phyloP scores from a whole-genome alignment of 768 basidiomycete species.

The Royoungia palumana region DNA sequence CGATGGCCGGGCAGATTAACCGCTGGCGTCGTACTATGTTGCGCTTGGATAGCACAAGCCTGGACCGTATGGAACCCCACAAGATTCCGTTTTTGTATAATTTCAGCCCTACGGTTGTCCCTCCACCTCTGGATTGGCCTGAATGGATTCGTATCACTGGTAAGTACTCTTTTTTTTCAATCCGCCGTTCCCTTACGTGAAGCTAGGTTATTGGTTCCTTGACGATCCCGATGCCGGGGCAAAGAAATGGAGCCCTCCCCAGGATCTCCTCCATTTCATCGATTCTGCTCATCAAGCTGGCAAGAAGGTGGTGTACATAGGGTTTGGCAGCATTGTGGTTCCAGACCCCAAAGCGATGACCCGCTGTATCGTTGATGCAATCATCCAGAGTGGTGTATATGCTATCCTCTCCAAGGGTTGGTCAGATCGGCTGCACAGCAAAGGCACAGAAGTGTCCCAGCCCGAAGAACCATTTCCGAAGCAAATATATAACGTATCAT shows the following conservation, averaged over 20 bases:
- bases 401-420: slow-evolving; percentile 97
- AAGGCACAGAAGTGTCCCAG: slow-evolving; percentile 56
- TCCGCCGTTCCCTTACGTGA: slow-evolving; percentile 6
- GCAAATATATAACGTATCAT: slow-evolving; percentile 80
- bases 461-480: slow-evolving; percentile 68
- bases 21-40: slow-evolving; percentile 83
- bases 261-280: slow-evolving; percentile 79
- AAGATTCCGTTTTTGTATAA: slow-evolving; percentile 98
- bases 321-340: slow-evolving; percentile 96
- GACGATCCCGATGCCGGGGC: slow-evolving; percentile 87
- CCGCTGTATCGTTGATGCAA: slow-evolving; percentile 83
- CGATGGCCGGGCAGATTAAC: slow-evolving; percentile 91
- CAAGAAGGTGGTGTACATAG: slow-evolving; percentile 96
- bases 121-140: slow-evolving; percentile 95
- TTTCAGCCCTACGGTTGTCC: slow-evolving; percentile 88
- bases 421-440: slow-evolving; percentile 84
- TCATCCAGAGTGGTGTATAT: slow-evolving; percentile 79
- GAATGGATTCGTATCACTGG: slow-evolving; percentile 97
- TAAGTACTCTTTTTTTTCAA: slow-evolving; percentile 28
- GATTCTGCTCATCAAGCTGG: slow-evolving; percentile 65
- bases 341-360: slow-evolving; percentile 94
- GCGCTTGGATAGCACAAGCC: slow-evolving; percentile 71
- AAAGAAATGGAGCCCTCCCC: slow-evolving; percentile 86
- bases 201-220: slow-evolving; percentile 92
- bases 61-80: slow-evolving; percentile 96